phyloP scores from a whole-genome alignment of 768 basidiomycete genomes.

The Punctularia strigosozonata region DNA sequence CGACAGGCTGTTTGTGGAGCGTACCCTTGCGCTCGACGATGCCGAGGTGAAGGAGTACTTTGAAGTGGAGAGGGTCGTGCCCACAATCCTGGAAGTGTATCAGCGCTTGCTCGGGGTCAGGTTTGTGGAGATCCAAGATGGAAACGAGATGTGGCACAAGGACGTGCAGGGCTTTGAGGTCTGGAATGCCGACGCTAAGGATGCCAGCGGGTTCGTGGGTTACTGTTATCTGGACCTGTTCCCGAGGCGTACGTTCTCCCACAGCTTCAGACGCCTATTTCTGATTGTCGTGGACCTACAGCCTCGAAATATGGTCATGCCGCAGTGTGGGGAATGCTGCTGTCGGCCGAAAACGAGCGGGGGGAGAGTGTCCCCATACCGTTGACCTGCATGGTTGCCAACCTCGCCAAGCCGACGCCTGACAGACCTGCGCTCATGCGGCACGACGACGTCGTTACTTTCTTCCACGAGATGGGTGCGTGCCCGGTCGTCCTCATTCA shows the following conservation, averaged over 20 bases:
- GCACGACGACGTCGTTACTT: slow-evolving; percentile 82
- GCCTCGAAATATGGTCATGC: slow-evolving; percentile 79
- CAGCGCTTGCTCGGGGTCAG: slow-evolving; percentile 69
- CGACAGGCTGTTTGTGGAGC: slow-evolving; percentile 55
- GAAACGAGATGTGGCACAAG: slow-evolving; percentile 69
- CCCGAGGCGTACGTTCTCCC: slow-evolving; percentile 50
- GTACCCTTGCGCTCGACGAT: slow-evolving; percentile 60
- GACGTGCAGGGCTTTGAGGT: slow-evolving; percentile 81
- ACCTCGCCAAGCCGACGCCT: slow-evolving; percentile 75
- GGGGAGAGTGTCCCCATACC: slow-evolving; percentile 62
- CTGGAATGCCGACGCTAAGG: slow-evolving; percentile 70
- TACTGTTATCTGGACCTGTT: slow-evolving; percentile 85
- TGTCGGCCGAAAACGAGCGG: slow-evolving; percentile 47
- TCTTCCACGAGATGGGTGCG: slow-evolving; percentile 94
- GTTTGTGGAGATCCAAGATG: slow-evolving; percentile 42
- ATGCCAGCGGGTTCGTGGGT: slow-evolving; percentile 64
- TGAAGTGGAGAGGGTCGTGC: slow-evolving; percentile 75
- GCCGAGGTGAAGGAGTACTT: slow-evolving; percentile 81
- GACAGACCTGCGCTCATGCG: slow-evolving; percentile 75
- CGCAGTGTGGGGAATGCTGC: slow-evolving; percentile 68
- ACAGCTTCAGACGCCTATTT: too few species aligned
- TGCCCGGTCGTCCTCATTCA: too few species aligned
- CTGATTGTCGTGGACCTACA: too few species aligned
- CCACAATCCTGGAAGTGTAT: slow-evolving; percentile 74
- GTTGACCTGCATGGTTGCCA: slow-evolving; percentile 79